Percentiles rank a stretch among this genome's conserved stretches.
phyloP scores from a whole-genome alignment of 176 grass and related monocot species.

The Panicum miliaceum region DNA sequence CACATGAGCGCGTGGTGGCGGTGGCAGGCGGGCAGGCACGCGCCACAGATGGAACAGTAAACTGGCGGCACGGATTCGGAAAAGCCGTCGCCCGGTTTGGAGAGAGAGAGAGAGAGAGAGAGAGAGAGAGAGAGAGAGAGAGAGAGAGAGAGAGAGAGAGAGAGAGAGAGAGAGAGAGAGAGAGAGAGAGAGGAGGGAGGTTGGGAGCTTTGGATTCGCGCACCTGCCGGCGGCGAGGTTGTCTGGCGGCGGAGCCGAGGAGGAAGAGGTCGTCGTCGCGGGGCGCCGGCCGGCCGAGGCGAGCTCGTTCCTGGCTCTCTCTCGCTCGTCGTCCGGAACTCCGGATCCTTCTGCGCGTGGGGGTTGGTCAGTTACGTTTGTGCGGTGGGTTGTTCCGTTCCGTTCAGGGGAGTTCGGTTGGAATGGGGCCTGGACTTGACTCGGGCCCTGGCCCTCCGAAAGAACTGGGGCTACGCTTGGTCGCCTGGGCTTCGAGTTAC shows the following conservation, averaged over 20 bases:
- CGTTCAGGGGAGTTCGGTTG: background rate
- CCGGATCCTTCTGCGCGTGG: conserved; percentile 17
- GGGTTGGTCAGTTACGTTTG: background rate
- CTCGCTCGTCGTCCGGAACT: background rate
- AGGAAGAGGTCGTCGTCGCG: background rate
- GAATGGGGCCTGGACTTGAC: background rate
- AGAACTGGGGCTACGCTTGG: background rate
- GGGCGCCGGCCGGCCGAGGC: background rate
- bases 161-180: background rate
- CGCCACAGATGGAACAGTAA: conserved; percentile 27
- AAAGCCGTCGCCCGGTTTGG: background rate
- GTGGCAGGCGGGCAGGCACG: conserved; percentile 20
- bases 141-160: no score
- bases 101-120: no score
- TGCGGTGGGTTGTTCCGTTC: background rate
- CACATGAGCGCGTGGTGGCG: conserved; percentile 51
- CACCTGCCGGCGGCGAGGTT: conserved; percentile 21
- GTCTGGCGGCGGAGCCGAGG: conserved; percentile 9
- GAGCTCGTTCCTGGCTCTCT: background rate
- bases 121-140: no score
- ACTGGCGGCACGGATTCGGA: conserved; percentile 15
- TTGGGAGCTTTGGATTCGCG: background rate
- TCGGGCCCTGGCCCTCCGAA: background rate
- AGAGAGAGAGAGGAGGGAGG: background rate
- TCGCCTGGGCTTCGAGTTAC: no score